phyloP scores from a whole-genome alignment of 352 stramenopile genomes.

The Globisporangium recalcitrans region DNA sequence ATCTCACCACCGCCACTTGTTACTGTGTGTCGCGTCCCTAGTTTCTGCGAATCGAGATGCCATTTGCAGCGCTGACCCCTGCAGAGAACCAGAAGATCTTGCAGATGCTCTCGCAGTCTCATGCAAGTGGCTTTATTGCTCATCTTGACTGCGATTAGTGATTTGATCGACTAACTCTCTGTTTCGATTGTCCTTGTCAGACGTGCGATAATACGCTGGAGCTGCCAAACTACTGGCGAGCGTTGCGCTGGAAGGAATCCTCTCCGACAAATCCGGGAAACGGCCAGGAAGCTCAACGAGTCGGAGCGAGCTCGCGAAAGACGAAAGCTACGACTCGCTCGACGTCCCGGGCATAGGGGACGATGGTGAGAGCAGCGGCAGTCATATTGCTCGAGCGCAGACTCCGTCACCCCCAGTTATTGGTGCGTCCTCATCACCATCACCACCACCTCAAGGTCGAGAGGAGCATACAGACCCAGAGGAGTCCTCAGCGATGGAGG shows the following conservation, averaged over 20 bases:
- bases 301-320: constrained; percentile 17
- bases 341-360: constrained; percentile 37
- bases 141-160: background rate
- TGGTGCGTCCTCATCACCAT: background rate
- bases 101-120: constrained; percentile 64
- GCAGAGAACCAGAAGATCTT: constrained; percentile 40
- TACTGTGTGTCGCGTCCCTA: constrained; percentile 13
- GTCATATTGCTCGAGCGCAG: background rate
- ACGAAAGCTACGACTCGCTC: constrained; percentile 66
- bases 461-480: background rate
- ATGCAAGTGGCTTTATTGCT: constrained; percentile 30
- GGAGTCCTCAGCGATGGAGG: background rate
- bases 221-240: constrained; percentile 71
- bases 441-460: background rate
- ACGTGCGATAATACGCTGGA: constrained; percentile 76
- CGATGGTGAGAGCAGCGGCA: constrained; percentile 15
- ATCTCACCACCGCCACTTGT: background rate
- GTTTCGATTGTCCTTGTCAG: constrained; percentile 17
- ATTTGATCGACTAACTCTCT: background rate
- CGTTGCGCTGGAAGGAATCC: constrained; percentile 45
- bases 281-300: constrained; percentile 4
- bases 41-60: constrained; percentile 79
- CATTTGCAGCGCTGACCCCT: constrained; percentile 40
- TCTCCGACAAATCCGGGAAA: constrained; percentile 14
- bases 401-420: background rate